These are phyloP conservation scores for Pleurotus tuber-regium DNA, from an alignment of 768 basidiomycete species.

Conservation along the genomic window DNA sequence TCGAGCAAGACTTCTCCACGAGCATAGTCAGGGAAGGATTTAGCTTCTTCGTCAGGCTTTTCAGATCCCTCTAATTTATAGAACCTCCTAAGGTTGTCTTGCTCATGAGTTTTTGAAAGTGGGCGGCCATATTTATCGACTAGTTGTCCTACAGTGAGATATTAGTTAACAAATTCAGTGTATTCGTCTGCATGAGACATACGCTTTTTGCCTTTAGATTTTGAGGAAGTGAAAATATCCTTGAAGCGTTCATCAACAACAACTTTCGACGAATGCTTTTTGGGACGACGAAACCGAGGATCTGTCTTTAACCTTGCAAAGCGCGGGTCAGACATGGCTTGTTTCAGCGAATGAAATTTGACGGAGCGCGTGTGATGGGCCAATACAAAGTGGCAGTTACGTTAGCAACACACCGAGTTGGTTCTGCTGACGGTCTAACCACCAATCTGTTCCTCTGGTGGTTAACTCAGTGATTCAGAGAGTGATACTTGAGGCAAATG, in stretches of 20 bases:
- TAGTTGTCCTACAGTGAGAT: constrained; percentile 34
- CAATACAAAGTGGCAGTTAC: too few species aligned
- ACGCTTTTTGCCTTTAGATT: constrained; percentile 35
- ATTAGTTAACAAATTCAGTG: background rate
- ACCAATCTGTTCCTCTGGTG: too few species aligned
- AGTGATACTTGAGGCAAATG: too few species aligned
- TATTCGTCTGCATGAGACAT: constrained; percentile 1
- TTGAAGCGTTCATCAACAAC: constrained; percentile 93
- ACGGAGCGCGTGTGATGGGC: too few species aligned
- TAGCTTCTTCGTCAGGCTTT: constrained; percentile 27
- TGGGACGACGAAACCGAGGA: constrained; percentile 87
- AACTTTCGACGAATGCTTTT: constrained; percentile 77
- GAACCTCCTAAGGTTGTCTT: constrained; percentile 75
- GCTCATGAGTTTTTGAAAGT: constrained; percentile 64
- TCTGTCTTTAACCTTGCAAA: constrained; percentile 87
- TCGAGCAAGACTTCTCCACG: constrained; percentile 86
- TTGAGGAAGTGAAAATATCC: constrained; percentile 56
- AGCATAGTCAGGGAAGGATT: constrained; percentile 70
- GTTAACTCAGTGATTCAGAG: too few species aligned
- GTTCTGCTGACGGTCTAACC: too few species aligned
- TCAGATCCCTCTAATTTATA: constrained; percentile 64
- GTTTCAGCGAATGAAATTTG: too few species aligned
- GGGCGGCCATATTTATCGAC: constrained; percentile 92
- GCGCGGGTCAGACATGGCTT: constrained; percentile 73
- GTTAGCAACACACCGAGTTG: too few species aligned